Conservation (phyloP, 164 flowering plant species). For the Nymphaea colorata region DNA sequence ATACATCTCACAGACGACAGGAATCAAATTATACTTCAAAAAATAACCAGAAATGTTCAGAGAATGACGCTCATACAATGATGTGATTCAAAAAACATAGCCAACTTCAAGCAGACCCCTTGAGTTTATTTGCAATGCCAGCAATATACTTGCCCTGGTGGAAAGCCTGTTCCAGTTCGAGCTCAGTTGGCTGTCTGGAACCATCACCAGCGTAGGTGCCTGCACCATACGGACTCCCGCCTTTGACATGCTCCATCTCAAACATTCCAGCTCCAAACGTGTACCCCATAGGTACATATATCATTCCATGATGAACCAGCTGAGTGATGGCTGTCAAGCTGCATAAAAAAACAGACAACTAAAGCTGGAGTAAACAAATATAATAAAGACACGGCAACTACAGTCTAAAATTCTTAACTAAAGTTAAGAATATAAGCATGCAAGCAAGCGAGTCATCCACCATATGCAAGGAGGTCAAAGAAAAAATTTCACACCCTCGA, state of each 20-base stretch:
- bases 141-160: slow-evolving; percentile 67
- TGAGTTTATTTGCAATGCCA: slow-evolving; percentile 12
- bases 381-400: too few species aligned
- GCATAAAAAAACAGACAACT: not conserved
- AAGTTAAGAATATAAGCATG: too few species aligned
- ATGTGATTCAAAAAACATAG: not conserved
- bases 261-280: slow-evolving; percentile 71
- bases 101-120: slow-evolving; percentile 1
- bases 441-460: too few species aligned
- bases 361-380: too few species aligned
- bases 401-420: too few species aligned
- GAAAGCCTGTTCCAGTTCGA: slow-evolving; percentile 54
- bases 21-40: not conserved
- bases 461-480: too few species aligned
- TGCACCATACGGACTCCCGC: slow-evolving; percentile 71
- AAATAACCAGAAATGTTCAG: not conserved
- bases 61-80: not conserved
- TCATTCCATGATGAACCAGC: slow-evolving; percentile 63
- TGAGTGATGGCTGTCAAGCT: slow-evolving; percentile 66
- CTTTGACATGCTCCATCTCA: slow-evolving; percentile 49
- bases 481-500: too few species aligned
- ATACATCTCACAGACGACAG: not conserved
- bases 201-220: slow-evolving; percentile 84
- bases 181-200: slow-evolving; percentile 46
- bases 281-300: slow-evolving; percentile 64